Percentiles rank a stretch among this genome's conserved stretches.
These are phyloP conservation scores for Fagopyrum tataricum DNA, from an alignment of 148 eudicot species.

Conservation along the genomic window DNA sequence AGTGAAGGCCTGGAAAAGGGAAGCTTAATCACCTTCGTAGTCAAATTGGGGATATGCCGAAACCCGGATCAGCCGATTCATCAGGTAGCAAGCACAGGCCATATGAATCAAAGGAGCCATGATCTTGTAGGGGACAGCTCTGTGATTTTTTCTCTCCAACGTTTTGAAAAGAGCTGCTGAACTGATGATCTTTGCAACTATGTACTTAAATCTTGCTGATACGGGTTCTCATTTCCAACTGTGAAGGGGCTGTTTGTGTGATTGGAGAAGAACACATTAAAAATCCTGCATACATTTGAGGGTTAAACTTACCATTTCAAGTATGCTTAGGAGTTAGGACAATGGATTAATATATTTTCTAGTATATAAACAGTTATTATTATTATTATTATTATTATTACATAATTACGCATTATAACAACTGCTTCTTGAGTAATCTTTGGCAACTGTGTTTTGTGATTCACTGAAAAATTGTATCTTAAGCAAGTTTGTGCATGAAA, in stretches of 20 bases:
- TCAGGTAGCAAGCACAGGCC: slow-evolving; percentile 16
- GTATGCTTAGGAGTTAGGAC: too few species aligned
- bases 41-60: slow-evolving; percentile 37
- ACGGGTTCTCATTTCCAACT: neutral
- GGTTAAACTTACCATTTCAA: neutral
- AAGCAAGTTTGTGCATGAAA: too few species aligned
- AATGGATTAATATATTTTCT: too few species aligned
- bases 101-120: slow-evolving; percentile 26
- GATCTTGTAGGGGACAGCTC: slow-evolving; percentile 19
- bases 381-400: too few species aligned
- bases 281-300: neutral
- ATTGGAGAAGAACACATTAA: neutral
- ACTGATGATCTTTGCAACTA: neutral
- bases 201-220: neutral
- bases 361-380: too few species aligned
- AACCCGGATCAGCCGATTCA: slow-evolving; percentile 22
- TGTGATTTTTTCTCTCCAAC: neutral
- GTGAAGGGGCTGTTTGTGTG: neutral
- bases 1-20: slow-evolving; percentile 71
- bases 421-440: too few species aligned
- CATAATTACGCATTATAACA: too few species aligned
- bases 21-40: slow-evolving; percentile 42
- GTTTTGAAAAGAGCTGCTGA: slow-evolving; percentile 9
- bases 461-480: too few species aligned
- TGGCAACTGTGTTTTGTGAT: too few species aligned